Evolutionary conservation across 163 green algal species (phyloP), one percentile per base, ranked within the genome.

Genomic region (Coccomyxa subellipsoidea): DNA sequence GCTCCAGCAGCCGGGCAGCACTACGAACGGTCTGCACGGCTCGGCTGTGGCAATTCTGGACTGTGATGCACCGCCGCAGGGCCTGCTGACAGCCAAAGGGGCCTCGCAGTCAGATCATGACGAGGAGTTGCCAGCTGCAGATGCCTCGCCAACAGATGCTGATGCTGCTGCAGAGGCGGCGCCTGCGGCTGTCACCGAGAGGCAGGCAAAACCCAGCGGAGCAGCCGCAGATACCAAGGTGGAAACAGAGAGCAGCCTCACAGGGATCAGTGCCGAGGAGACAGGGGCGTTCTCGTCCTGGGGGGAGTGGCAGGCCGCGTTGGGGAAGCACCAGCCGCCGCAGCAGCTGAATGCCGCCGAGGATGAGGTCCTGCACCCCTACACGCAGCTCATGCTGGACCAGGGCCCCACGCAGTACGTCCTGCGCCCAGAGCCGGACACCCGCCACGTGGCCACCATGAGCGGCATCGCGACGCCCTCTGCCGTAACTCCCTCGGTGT

Each of bases 361-460:
- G 37, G 87, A 87, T n/a, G 87, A 89, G 66, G 85, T 80, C 80
- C 32, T 91, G 34, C 92, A 95, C 82, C 89, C 89, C 23, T 93
- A 94, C 85, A 88, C 88, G 10, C 36, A 76, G 8, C 72, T 88
- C 18, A 81, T 95, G 39, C 83, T 95, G n/a, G 66, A 79, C 1
- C 69, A 82, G 6, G 80, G 79, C 47, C 77, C 85, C 54, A 88
- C 91, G 31, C 80, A 88, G 15, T 92, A 95, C 83, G 86, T 93
- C 4, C 84, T 91, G 12, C 78, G 85, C 54, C 81, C 72, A 8
- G 70, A 81, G 27, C 72, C 73, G 31, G 40, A 40, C 72, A 40
- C 47, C 15, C 47, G 47, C 47, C 47, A 59, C 5, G 47, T 59
- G 47, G 47, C 47, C 21, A 59, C 12, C 36, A 59, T 59, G 73